phyloP scores from a whole-genome alignment of 1,284 basidiomycete species.

The Microbotryum violaceum region DNA sequence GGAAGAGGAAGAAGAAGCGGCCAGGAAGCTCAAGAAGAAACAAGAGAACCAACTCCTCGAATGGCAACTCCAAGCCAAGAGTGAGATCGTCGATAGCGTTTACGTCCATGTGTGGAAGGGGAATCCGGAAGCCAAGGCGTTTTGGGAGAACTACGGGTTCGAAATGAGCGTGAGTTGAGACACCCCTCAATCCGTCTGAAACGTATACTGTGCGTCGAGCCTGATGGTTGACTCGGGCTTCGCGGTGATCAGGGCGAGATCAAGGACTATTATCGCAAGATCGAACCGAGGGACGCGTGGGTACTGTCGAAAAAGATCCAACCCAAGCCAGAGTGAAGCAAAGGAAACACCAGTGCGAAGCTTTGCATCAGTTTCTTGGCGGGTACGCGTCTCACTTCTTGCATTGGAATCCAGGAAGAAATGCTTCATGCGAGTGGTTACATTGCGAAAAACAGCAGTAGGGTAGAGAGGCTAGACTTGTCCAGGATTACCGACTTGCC shows the following conservation, averaged over 20 bases:
- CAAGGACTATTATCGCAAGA: conserved; percentile 33
- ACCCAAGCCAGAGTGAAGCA: no score
- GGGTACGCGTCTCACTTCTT: no score
- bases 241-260: conserved; percentile 24
- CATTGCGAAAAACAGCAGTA: no score
- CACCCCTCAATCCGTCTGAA: no score
- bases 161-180: conserved; percentile 32
- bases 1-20: conserved; percentile 31
- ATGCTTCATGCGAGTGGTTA: no score
- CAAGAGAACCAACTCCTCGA: conserved; percentile 15
- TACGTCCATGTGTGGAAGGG: conserved; percentile 43
- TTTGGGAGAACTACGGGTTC: conserved; percentile 43
- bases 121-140: conserved; percentile 39
- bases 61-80: conserved; percentile 1
- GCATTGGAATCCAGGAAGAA: no score
- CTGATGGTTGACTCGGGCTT: not conserved
- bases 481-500: no score
- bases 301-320: conserved; percentile 22
- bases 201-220: not conserved
- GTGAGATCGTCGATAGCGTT: conserved; percentile 33
- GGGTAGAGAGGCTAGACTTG: no score
- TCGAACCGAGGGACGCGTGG: conserved; percentile 41
- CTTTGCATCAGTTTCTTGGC: no score
- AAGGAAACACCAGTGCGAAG: no score
- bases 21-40: conserved; percentile 33